A percentile compares a stretch with the other conserved stretches of the same genome.
Conservation (phyloP, 202 grass and related monocot genomes). For the Carex arenaria region DNA sequence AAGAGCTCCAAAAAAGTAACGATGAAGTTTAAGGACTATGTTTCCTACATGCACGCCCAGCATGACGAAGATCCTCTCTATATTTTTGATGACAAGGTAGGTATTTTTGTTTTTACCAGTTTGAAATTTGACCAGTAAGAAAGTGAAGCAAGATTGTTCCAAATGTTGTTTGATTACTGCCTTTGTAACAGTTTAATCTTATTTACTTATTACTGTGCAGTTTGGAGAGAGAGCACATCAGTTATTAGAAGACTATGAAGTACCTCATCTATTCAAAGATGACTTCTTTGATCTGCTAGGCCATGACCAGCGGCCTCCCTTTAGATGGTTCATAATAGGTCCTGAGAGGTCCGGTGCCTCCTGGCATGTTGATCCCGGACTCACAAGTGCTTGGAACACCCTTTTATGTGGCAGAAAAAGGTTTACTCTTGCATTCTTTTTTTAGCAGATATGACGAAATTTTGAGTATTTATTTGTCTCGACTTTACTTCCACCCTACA, state of each 20-base stretch:
- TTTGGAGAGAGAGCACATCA: constrained; percentile 73
- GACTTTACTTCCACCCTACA: neutral
- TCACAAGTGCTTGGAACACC: constrained; percentile 96
- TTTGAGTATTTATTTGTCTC: neutral
- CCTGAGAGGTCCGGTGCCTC: constrained; percentile 96
- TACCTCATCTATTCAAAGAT: constrained; percentile 88
- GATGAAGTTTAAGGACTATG: constrained; percentile 95
- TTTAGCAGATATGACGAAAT: neutral
- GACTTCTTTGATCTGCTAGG: constrained; percentile 82
- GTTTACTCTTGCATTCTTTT: constrained; percentile 23
- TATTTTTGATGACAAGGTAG: constrained; percentile 94
- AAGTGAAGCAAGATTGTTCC: neutral
- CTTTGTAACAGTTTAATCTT: constrained; percentile 12
- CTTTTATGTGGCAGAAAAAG: constrained; percentile 94
- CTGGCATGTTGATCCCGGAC: constrained; percentile 97
- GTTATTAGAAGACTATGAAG: constrained; percentile 78
- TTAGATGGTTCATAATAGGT: constrained; percentile 95
- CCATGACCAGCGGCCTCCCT: constrained; percentile 73
- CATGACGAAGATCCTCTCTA: constrained; percentile 98
- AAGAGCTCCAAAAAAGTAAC: constrained; percentile 75
- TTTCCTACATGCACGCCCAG: constrained; percentile 89
- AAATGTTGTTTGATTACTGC: neutral
- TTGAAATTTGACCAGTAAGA: neutral
- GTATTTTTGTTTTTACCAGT: constrained; percentile 5
- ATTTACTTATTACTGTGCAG: constrained; percentile 39